Evolutionary conservation across 805 yeast species (phyloP), one percentile per base, ranked within the genome.

Genomic region (Pichia kluyveri): DNA sequence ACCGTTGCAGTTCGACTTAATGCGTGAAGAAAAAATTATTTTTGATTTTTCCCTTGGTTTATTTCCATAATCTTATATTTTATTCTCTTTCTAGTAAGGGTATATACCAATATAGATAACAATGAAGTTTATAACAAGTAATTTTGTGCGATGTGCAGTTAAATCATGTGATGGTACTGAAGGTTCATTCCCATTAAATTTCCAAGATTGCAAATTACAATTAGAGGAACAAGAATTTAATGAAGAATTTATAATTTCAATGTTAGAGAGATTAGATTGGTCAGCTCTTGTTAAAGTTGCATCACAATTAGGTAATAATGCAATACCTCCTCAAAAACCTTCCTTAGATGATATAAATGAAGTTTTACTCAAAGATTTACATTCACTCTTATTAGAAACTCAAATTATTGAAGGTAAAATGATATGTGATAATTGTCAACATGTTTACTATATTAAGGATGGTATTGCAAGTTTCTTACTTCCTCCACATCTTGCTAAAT

Each of bases 121-220:
- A n/a, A n/a, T 91, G 99, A 91, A 93, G 69, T 80, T 91, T 59
- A 70, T 93, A 28, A 91, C 99, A n/a, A 86, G 97, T 12, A 93
- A 93, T 67, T 93, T 93, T 67, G 95, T 93, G 53, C 88, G 84
- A 63, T 93, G 99, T 67, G 89, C 98, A 0, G 85, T 88, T 52
- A 82, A 83, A 60, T 59, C 80, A 2, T 93, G 99, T 61, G 88
- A 83, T 41, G 69, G 80, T 14, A 76, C 91, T 7, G 76, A 77
- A 14, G 78, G 80, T 7, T 79, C 95, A 18, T 93, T 89, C 62
- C 99, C 99, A 2, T 73, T 93, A 48, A 72, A 73, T 51, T 91
- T 75, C 62, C 64, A 73, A 48, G 76, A 79, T 23, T 83, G 93
- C 57, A 76, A 83, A 56, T 69, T 93, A 36, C 83, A 77, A 15